Percentiles rank a stretch among this genome's conserved stretches.
Conservation (phyloP, 176 grass and related monocot species). For the Pharus latifolius region DNA sequence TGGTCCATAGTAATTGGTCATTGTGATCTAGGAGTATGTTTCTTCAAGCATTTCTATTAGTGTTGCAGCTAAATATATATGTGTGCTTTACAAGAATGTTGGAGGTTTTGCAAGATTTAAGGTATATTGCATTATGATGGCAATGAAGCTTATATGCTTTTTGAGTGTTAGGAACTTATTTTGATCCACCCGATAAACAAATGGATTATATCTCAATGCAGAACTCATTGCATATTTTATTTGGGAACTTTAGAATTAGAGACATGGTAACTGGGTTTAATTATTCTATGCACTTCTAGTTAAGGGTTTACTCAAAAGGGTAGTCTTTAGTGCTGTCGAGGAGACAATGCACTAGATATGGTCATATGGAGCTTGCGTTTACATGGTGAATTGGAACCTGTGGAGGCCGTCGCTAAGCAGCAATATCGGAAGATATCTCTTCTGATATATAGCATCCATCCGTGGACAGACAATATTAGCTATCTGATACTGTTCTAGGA, state of each 20-base stretch:
- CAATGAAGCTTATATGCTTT: not conserved
- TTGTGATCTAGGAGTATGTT: not conserved
- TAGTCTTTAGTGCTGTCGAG: not conserved
- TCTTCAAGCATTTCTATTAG: not conserved
- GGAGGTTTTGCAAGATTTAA: not conserved
- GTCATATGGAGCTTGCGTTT: too few species aligned
- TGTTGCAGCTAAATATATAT: not conserved
- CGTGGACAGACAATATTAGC: slow-evolving; percentile 1
- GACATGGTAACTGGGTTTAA: not conserved
- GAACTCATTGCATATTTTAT: not conserved
- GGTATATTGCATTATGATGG: not conserved
- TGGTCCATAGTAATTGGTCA: not conserved
- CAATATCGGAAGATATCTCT: slow-evolving; percentile 5
- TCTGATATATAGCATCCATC: slow-evolving; percentile 16
- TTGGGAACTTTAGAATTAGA: not conserved
- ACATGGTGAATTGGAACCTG: slow-evolving; percentile 13
- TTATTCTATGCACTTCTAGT: not conserved
- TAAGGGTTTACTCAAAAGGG: not conserved
- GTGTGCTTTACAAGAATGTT: not conserved
- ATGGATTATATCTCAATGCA: not conserved
- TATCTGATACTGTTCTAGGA: slow-evolving; percentile 15
- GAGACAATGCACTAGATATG: not conserved
- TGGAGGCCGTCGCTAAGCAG: not conserved
- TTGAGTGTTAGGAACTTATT: not conserved
- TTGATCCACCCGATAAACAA: not conserved